Conservation (phyloP, 768 basidiomycete genomes). For the Termitomyces bulborhizus region DNA sequence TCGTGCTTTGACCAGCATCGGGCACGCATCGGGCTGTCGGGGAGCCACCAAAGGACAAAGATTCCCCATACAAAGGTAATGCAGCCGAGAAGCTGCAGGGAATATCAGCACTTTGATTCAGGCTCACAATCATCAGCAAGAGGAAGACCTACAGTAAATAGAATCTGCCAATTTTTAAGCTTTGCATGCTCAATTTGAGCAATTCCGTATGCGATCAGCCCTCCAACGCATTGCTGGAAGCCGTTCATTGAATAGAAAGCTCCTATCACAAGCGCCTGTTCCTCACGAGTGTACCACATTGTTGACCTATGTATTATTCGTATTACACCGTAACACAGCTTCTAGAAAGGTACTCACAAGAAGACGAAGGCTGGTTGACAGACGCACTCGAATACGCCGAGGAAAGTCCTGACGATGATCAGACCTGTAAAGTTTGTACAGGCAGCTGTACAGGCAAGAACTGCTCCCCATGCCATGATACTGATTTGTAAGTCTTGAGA, state of each 20-base stretch:
- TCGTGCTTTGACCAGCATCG: conserved; percentile 43
- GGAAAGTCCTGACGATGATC: conserved; percentile 39
- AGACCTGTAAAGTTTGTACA: conserved; percentile 38
- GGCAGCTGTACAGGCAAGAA: conserved; percentile 43
- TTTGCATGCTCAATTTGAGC: conserved; percentile 33
- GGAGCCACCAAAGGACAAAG: conserved; percentile 44
- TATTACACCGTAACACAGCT: background rate
- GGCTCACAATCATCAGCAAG: background rate
- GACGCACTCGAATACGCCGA: conserved; percentile 41
- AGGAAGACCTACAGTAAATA: conserved; percentile 28
- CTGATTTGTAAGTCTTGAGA: conserved; percentile 11
- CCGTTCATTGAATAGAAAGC: conserved; percentile 43
- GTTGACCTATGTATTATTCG: conserved; percentile 27
- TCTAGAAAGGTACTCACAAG: conserved; percentile 20
- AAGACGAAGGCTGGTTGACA: conserved; percentile 44
- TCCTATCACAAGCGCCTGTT: conserved; percentile 41
- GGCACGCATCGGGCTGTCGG: conserved; percentile 42
- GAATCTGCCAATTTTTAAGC: conserved; percentile 45
- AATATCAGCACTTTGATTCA: background rate
- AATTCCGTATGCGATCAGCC: conserved; percentile 44
- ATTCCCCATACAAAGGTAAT: conserved; percentile 42
- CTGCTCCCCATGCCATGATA: conserved; percentile 36
- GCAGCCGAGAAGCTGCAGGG: conserved; percentile 33
- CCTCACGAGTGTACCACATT: conserved; percentile 48
- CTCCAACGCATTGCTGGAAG: conserved; percentile 42